phyloP scores from a whole-genome alignment of 768 basidiomycete species.

The Leccinellum albellum region DNA sequence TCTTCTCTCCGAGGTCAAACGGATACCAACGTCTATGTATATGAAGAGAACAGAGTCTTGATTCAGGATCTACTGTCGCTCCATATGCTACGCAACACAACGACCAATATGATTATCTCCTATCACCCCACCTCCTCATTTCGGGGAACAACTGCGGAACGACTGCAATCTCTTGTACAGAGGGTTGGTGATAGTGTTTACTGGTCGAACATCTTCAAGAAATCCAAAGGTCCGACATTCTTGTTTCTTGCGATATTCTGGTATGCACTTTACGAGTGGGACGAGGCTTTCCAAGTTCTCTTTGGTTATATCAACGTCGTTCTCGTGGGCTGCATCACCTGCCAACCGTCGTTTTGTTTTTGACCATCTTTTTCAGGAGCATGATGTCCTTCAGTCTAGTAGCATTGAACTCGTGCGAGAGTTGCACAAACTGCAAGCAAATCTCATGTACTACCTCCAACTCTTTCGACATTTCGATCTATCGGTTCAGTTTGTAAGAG shows the following conservation, averaged over 20 bases:
- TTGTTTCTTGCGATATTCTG: slow-evolving; percentile 43
- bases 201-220: slow-evolving; percentile 31
- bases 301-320: slow-evolving; percentile 48
- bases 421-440: slow-evolving; percentile 52
- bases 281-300: slow-evolving; percentile 51
- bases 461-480: slow-evolving; percentile 54
- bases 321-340: slow-evolving; percentile 34
- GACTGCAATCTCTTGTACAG: slow-evolving; percentile 24
- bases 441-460: slow-evolving; percentile 50
- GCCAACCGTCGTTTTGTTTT: background rate
- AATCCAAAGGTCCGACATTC: slow-evolving; percentile 31
- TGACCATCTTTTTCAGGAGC: slow-evolving; percentile 36
- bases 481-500: slow-evolving; percentile 44
- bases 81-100: slow-evolving; percentile 35
- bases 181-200: slow-evolving; percentile 33
- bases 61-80: slow-evolving; percentile 35
- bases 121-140: slow-evolving; percentile 22
- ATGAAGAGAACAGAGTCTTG: slow-evolving; percentile 19
- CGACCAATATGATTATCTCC: slow-evolving; percentile 34
- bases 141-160: slow-evolving; percentile 23
- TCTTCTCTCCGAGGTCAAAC: background rate
- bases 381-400: slow-evolving; percentile 37
- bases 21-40: background rate
- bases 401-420: slow-evolving; percentile 49
- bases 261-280: slow-evolving; percentile 62